Percentiles rank a stretch among this genome's conserved stretches.
Conservation (phyloP, 2,329 filamentous ascomycete species). For the Trichoderma gracile region DNA sequence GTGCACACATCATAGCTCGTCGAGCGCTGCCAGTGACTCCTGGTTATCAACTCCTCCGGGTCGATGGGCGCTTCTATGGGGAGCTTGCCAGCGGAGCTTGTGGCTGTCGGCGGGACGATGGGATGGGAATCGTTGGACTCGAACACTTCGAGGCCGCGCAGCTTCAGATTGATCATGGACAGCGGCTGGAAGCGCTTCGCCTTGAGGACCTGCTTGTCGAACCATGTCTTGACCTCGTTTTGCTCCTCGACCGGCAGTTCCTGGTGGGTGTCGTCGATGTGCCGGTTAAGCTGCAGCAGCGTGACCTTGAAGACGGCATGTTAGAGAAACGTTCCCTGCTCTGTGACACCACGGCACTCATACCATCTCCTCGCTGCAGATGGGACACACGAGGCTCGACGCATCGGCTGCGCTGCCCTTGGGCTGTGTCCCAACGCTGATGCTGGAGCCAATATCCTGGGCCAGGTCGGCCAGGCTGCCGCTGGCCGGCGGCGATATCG, state of each 20-base stretch:
- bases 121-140: constrained; percentile 77
- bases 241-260: constrained; percentile 86
- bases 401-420: constrained; percentile 51
- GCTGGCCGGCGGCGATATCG: constrained; percentile 59
- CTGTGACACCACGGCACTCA: constrained; percentile 28
- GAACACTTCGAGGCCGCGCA: constrained; percentile 89
- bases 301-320: constrained; percentile 63
- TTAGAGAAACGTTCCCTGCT: background rate
- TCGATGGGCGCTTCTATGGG: constrained; percentile 56
- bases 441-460: constrained; percentile 79
- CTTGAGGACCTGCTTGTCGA: constrained; percentile 90
- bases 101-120: constrained; percentile 31
- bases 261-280: constrained; percentile 85
- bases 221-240: constrained; percentile 96
- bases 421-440: constrained; percentile 64
- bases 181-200: constrained; percentile 92
- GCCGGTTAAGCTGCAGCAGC: constrained; percentile 82
- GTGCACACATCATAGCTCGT: constrained; percentile 77
- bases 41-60: constrained; percentile 86
- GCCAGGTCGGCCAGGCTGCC: constrained; percentile 67
- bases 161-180: constrained; percentile 87
- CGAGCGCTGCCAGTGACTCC: constrained; percentile 83
- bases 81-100: constrained; percentile 44
- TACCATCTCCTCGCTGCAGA: constrained; percentile 98
- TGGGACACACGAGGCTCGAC: constrained; percentile 84